Conservation (phyloP, 1,284 basidiomycete species). For the Sporisorium exsertum region DNA sequence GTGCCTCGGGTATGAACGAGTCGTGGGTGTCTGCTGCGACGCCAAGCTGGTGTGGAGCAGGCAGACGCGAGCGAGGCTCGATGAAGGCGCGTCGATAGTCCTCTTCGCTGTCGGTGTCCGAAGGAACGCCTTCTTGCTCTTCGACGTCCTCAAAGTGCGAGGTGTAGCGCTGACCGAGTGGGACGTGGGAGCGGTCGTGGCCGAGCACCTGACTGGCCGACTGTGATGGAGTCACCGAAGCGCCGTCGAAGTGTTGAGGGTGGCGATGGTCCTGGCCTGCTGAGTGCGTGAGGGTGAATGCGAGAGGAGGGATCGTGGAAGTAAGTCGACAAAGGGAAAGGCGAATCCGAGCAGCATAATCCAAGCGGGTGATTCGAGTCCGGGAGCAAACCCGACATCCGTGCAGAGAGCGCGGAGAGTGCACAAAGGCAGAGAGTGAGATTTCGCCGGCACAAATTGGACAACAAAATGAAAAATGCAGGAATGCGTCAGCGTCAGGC, state of each 20-base stretch:
- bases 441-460: too few relatives aligned
- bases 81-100: constrained; percentile 54
- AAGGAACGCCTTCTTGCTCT: constrained; percentile 49
- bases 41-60: constrained; percentile 49
- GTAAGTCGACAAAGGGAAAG: constrained; percentile 3
- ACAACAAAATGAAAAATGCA: constrained; percentile 9
- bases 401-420: constrained; percentile 4
- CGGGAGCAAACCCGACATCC: background rate
- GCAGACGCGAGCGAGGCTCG: constrained; percentile 48
- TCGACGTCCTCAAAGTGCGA: constrained; percentile 59
- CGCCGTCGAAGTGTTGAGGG: constrained; percentile 57
- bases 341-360: background rate
- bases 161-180: constrained; percentile 48
- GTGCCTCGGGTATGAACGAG: constrained; percentile 40
- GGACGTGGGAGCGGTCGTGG: constrained; percentile 39
- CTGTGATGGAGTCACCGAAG: constrained; percentile 69
- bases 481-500: constrained; percentile 1
- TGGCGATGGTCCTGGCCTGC: constrained; percentile 30
- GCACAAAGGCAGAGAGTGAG: too few relatives aligned
- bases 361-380: constrained; percentile 3
- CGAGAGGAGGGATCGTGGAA: background rate
- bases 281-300: background rate
- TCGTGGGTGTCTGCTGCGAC: constrained; percentile 45
- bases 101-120: constrained; percentile 54
- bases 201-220: constrained; percentile 69